These are phyloP conservation scores for Tetrapisispora pingtungensis DNA, from an alignment of 805 yeast genomes.

Conservation along the genomic window DNA sequence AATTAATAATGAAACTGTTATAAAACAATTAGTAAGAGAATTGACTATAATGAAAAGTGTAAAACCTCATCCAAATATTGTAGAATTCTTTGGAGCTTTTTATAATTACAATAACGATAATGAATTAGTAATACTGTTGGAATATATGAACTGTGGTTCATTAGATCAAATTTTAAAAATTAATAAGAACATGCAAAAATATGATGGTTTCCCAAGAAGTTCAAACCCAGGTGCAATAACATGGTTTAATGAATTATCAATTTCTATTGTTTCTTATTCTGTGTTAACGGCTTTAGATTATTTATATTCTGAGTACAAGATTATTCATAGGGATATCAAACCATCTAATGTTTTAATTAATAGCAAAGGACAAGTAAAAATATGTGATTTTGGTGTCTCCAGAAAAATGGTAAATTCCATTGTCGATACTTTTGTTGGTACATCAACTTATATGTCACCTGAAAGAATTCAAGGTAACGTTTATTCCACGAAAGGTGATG, in stretches of 20 bases:
- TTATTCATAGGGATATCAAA: constrained; percentile 91
- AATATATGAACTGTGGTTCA: constrained; percentile 91
- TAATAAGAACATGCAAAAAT: constrained; percentile 36
- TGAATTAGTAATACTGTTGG: constrained; percentile 88
- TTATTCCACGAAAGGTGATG: constrained; percentile 91
- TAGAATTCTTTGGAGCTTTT: constrained; percentile 87
- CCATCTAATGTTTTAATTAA: constrained; percentile 89
- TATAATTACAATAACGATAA: constrained; percentile 40
- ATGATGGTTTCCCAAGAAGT: background rate
- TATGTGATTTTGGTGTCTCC: constrained; percentile 95
- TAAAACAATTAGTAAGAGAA: constrained; percentile 70
- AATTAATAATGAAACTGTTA: constrained; percentile 40
- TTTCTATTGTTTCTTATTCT: constrained; percentile 64
- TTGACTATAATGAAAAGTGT: constrained; percentile 86
- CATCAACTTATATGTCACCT: constrained; percentile 96
- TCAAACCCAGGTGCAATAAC: background rate
- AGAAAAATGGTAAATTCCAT: constrained; percentile 86
- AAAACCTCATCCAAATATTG: constrained; percentile 63
- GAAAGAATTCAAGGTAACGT: constrained; percentile 93
- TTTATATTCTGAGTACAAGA: constrained; percentile 71
- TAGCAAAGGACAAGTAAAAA: constrained; percentile 75
- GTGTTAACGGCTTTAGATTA: constrained; percentile 76
- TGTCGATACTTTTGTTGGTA: constrained; percentile 97
- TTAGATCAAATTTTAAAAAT: constrained; percentile 63
- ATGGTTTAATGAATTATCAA: constrained; percentile 42